Evolutionary conservation across 331 rosid species (phyloP).

Genomic region (Stylosanthes scabra): DNA sequence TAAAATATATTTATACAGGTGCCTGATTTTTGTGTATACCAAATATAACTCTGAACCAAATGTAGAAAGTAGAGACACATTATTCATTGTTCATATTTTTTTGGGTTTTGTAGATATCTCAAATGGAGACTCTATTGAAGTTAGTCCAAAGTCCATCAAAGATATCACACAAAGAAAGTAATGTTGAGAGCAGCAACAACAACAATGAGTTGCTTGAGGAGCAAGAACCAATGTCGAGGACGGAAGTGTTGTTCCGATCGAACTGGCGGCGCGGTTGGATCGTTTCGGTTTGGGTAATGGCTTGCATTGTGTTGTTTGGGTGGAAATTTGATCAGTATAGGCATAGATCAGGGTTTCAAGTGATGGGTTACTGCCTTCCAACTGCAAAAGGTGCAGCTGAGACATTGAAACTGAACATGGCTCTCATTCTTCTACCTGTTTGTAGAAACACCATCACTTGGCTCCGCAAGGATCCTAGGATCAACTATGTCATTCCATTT

Average conservation of each 20-base stretch:
- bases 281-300: constrained; percentile 63
- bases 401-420: constrained; percentile 88
- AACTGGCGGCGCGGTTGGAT: constrained; percentile 83
- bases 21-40: too few relatives aligned
- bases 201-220: constrained; percentile 41
- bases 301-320: constrained; percentile 57
- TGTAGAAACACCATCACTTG: constrained; percentile 75
- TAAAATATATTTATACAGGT: too few relatives aligned
- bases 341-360: constrained; percentile 66
- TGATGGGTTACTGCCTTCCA: constrained; percentile 86
- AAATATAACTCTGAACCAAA: too few relatives aligned
- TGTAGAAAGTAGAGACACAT: too few relatives aligned
- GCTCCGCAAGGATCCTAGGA: constrained; percentile 54
- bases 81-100: too few relatives aligned
- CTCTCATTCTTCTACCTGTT: constrained; percentile 77
- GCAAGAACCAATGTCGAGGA: constrained; percentile 54
- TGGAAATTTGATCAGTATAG: constrained; percentile 85
- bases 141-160: constrained; percentile 39
- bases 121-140: constrained; percentile 63
- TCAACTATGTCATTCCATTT: constrained; percentile 70
- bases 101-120: constrained; percentile 53
- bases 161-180: constrained; percentile 13
- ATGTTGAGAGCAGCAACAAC: not conserved
- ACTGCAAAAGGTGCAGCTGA: constrained; percentile 95
- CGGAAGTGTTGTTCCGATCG: constrained; percentile 65